These are phyloP conservation scores for Phytophthora cactorum DNA, from an alignment of 352 stramenopile genomes.

Conservation along the genomic window DNA sequence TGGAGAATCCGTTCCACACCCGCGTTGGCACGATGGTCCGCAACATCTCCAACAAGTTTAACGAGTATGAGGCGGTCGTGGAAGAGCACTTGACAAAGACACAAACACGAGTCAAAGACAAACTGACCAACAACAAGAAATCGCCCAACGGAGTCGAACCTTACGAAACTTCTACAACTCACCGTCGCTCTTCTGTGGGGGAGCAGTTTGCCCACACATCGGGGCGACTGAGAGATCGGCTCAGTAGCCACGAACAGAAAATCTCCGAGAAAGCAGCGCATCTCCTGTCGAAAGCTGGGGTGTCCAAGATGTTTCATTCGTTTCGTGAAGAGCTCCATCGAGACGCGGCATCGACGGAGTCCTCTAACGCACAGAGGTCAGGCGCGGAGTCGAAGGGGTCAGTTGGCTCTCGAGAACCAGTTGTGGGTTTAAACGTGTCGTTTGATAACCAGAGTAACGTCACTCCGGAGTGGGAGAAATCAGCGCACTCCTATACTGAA, in stretches of 20 bases:
- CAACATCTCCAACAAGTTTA: not conserved
- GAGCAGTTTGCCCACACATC: constrained; percentile 2
- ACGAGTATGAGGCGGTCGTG: not conserved
- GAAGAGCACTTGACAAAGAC: not conserved
- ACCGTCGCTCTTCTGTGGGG: not conserved
- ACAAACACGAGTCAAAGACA: not conserved
- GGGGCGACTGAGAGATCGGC: constrained; percentile 12
- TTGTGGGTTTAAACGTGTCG: not conserved
- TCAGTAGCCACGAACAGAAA: constrained; percentile 23
- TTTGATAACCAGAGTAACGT: not conserved
- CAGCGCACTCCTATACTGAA: constrained; percentile 8
- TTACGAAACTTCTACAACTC: not conserved
- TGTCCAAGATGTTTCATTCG: constrained; percentile 17
- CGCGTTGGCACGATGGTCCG: not conserved
- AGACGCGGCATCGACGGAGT: too few relatives aligned
- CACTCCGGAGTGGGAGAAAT: constrained; percentile 18
- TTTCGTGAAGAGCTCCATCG: not conserved
- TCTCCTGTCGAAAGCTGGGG: constrained; percentile 20
- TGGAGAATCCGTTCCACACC: not conserved
- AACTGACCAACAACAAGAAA: not conserved
- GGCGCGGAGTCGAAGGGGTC: not conserved
- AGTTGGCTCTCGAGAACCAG: not conserved
- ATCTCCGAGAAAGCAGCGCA: constrained; percentile 17
- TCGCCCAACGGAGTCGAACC: not conserved
- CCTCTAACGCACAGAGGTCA: not conserved